Evolutionary conservation across 805 yeast species (phyloP).

Genomic region (Torulaspora franciscae): DNA sequence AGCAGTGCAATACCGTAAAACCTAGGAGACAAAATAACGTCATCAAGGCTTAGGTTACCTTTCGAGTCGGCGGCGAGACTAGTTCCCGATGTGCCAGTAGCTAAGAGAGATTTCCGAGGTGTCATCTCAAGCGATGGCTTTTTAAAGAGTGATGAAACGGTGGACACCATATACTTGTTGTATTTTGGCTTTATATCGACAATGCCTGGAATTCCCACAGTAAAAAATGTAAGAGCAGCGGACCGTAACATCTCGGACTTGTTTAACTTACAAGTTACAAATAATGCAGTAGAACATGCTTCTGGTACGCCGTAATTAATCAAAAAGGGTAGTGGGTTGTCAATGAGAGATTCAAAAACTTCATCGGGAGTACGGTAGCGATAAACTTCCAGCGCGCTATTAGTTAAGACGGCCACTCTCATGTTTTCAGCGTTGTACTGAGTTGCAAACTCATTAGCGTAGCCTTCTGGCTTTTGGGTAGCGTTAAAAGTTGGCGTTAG

Average conservation of each 20-base stretch:
- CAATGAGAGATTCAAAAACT: constrained; percentile 64
- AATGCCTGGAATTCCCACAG: constrained; percentile 41
- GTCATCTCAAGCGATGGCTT: constrained; percentile 24
- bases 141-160: constrained; percentile 28
- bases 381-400: constrained; percentile 68
- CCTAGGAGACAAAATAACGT: constrained; percentile 85
- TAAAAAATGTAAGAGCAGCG: constrained; percentile 42
- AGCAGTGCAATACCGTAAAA: constrained; percentile 83
- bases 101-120: constrained; percentile 16
- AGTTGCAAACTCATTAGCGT: constrained; percentile 79
- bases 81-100: constrained; percentile 13
- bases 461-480: constrained; percentile 70
- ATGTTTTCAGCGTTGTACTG: constrained; percentile 68
- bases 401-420: constrained; percentile 77
- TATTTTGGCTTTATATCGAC: constrained; percentile 42
- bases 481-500: constrained; percentile 68
- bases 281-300: constrained; percentile 82
- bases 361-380: constrained; percentile 77
- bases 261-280: constrained; percentile 72
- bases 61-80: constrained; percentile 15
- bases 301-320: constrained; percentile 82
- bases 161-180: constrained; percentile 30
- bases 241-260: constrained; percentile 48
- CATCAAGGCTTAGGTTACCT: constrained; percentile 46
- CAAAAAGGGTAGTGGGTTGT: constrained; percentile 64